Evolutionary conservation across 371 early-diverging fungal genomes (phyloP), one percentile per base, ranked within the genome.

Genomic region (Mortierella sp.): DNA sequence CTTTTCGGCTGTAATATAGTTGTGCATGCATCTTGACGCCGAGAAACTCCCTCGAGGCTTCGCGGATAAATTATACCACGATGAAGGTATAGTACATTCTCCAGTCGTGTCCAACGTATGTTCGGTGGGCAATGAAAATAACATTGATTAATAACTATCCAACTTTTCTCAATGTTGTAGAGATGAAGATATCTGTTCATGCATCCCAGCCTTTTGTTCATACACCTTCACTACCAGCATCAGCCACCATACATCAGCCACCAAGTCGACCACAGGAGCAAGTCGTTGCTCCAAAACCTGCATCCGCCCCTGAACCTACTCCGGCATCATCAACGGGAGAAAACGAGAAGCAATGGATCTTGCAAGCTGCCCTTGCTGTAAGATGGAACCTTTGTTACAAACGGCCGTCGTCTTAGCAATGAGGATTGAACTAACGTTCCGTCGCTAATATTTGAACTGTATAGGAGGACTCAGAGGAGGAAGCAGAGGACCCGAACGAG

Each of bases 11-110:
- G n/a, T 1, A 28, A 13, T 44, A 9, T 80, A 92, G 92, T 86
- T 92, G 16, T 91, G 92, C 69, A 75, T 91, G 59, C 86, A 92
- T 81, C 79, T 91, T 2, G 90, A 91, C 57, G 90, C 91, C 61
- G 93, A 93, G 34, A 87, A 89, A 61, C 88, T 93, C 73, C 93
- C 93, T 0, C 69, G 89, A 40, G 92, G 92, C 40, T 92, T 91
- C 71, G 89, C 86, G 40, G 93, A 93, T 71, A 93, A 92, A 55
- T 81, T 90, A 8, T 93, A 89, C 73, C 90, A 89, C 40, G 92
- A 93, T 34, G 84, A 89, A 72, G 89, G 90, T 88, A 74, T n/a
- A 14, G 46, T n/a, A 5, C 21, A 21, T 16, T 10, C 19, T 43
- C 48, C 24, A 71, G 14, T 48, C 28, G 26, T 0, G n/a, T n/a